These are phyloP conservation scores for Apiospora koreana DNA, from an alignment of 2,329 filamentous ascomycete species.

Conservation along the genomic window DNA sequence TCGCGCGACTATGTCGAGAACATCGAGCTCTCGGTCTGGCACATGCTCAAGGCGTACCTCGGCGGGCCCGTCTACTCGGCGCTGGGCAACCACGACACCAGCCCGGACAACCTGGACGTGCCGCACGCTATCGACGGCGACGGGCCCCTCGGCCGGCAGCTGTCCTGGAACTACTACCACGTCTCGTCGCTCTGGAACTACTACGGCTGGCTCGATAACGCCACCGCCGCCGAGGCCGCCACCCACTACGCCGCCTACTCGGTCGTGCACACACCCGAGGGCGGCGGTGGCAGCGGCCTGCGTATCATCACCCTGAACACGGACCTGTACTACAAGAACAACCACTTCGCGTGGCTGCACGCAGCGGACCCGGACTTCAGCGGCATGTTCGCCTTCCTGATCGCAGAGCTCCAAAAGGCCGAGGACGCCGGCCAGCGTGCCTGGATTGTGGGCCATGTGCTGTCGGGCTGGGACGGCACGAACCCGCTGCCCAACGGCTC, in stretches of 20 bases:
- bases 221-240: conserved; percentile 46
- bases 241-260: conserved; percentile 59
- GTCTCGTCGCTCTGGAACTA: conserved; percentile 56
- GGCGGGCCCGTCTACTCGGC: conserved; percentile 57
- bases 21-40: conserved; percentile 52
- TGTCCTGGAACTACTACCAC: conserved; percentile 60
- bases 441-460: conserved; percentile 48
- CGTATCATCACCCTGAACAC: conserved; percentile 49
- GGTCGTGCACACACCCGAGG: conserved; percentile 47
- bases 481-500: conserved; percentile 51
- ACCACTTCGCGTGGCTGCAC: conserved; percentile 42
- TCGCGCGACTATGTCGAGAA: conserved; percentile 55
- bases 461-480: conserved; percentile 56
- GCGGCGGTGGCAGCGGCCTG: conserved; percentile 41
- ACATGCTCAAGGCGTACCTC: conserved; percentile 57
- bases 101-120: conserved; percentile 52
- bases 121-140: conserved; percentile 50
- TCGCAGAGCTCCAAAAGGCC: conserved; percentile 42
- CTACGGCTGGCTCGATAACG: conserved; percentile 53
- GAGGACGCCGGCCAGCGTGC: conserved; percentile 41
- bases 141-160: conserved; percentile 52
- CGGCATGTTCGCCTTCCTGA: conserved; percentile 43
- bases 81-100: conserved; percentile 59
- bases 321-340: conserved; percentile 47
- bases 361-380: conserved; percentile 42